These are phyloP conservation scores for Phalaenopsis aphrodite DNA, from an alignment of 106 monocot species.

Conservation along the genomic window DNA sequence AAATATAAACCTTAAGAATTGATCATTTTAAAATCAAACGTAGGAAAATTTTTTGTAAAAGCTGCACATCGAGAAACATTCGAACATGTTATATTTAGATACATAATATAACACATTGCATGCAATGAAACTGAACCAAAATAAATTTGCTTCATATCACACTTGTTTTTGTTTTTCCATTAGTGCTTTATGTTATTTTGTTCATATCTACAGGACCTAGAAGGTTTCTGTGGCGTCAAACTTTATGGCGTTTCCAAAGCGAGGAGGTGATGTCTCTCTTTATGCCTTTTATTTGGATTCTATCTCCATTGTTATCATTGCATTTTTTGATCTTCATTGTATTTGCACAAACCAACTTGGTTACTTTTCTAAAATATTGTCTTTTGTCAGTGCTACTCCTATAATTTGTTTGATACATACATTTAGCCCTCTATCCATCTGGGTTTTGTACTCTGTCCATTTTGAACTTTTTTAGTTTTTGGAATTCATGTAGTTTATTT, in stretches of 20 bases:
- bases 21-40: neutral
- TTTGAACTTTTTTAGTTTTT: no score
- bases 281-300: neutral
- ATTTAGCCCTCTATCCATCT: no score
- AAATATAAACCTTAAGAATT: neutral
- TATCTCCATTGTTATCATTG: neutral
- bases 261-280: constrained; percentile 21
- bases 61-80: neutral
- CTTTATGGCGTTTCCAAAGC: constrained; percentile 20
- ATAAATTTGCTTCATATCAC: neutral
- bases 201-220: constrained; percentile 16
- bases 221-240: constrained; percentile 23
- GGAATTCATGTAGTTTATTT: no score
- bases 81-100: neutral
- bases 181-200: neutral
- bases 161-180: neutral
- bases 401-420: no score
- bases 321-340: no score
- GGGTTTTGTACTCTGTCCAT: no score
- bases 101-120: neutral
- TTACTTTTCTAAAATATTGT: no score
- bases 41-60: neutral
- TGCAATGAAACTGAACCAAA: neutral
- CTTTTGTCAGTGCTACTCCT: no score
- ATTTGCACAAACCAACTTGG: no score